Evolutionary conservation across 495 filamentous ascomycete genomes (phyloP), one percentile per base, ranked within the genome.

Genomic region (Thozetella sp.): DNA sequence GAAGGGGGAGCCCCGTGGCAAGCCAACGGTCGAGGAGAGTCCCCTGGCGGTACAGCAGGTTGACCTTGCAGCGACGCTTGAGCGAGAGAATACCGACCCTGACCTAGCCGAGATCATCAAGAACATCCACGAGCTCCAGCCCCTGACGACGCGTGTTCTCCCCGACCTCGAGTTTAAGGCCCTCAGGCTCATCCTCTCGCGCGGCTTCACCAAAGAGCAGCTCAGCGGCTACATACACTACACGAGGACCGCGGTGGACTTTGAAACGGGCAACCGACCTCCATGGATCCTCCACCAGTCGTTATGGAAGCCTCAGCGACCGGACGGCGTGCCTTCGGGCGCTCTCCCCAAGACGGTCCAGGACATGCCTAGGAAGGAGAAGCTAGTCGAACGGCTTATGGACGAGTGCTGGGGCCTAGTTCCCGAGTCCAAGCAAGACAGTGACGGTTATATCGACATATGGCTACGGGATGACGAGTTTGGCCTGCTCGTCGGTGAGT

Each of bases 71-170:
- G 64, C 59, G 17, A 60, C 70, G 2, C 51, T 82, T 11, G 59
- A 70, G 1, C 59, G 62, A 12, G 70, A 77, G 62, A 61, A 48
- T 13, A 40, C 55, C 20, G 43, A 63, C 9, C 51, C 69, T 2
- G 53, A 53, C 1, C 19, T 55, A 3, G 50, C 75, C 6, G 76
- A 80, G 19, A 61, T 76, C 6, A 45, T 72, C 3, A 60, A 69
- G 37, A 76, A 79, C 61, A 79, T 86, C 56, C 64, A 80, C 40
- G 63, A 66, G 25, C 67, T 84, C 15, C 68, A 63, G 56, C 82
- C 80, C 0, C 51, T 58, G 6, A 63, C 59, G 1, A 63, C 66
- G 12, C 65, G 46, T 19, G 40, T 66, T 22, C 45, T 80, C n/a
- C 62, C 53, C 0, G 63, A 72, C 25, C 66, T 61, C 3, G 69